phyloP scores from a whole-genome alignment of 306 rosid species.

The Rosa chinensis region DNA sequence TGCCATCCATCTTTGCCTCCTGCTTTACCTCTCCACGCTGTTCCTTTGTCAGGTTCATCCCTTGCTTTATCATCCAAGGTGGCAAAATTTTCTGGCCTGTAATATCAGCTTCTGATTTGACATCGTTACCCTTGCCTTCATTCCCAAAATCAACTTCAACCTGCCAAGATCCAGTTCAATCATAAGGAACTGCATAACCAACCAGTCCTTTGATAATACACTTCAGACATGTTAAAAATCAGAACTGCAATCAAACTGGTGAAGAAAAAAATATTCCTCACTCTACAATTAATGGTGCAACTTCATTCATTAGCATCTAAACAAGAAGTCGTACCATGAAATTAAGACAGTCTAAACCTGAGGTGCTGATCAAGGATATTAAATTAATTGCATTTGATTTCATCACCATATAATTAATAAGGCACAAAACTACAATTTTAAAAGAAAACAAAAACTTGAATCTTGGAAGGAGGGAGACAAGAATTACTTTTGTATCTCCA shows the following conservation, averaged over 20 bases:
- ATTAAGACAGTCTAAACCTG: not conserved
- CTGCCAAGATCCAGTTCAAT: conserved; percentile 42
- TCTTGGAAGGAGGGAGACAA: conserved; percentile 1
- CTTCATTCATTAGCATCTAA: not conserved
- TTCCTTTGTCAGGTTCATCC: conserved; percentile 87
- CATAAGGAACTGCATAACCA: not conserved
- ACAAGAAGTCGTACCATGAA: not conserved
- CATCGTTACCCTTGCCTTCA: conserved; percentile 60
- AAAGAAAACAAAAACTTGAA: not conserved
- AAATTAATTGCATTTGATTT: not conserved
- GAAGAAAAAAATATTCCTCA: not conserved
- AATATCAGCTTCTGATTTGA: conserved; percentile 62
- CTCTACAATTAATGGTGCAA: not conserved
- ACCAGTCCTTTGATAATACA: not conserved
- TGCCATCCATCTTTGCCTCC: conserved; percentile 65
- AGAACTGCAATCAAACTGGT: not conserved
- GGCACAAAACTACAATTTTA: not conserved
- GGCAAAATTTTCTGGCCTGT: conserved; percentile 73
- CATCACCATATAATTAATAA: not conserved
- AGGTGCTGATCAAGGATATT: not conserved
- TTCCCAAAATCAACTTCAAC: conserved; percentile 80
- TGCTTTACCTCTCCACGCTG: conserved; percentile 87
- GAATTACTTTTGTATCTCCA: conserved; percentile 91
- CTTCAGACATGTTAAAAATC: not conserved
- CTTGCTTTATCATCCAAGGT: conserved; percentile 95